Conservation (phyloP, 179 eudicot species). For the Sideroxylon spinosum region DNA sequence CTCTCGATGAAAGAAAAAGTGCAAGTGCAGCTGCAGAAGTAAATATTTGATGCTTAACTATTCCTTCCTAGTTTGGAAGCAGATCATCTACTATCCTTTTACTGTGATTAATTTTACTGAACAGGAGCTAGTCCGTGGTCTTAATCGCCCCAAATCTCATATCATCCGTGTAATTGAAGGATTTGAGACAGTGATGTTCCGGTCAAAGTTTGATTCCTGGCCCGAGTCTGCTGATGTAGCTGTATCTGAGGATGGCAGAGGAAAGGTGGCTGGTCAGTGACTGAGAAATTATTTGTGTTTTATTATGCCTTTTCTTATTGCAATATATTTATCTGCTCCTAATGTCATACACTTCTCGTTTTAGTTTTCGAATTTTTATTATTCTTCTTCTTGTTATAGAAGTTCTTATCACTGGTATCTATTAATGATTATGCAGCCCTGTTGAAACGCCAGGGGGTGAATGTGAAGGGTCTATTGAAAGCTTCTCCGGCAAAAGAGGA, state of each 20-base stretch:
- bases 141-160: constrained; percentile 55
- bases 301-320: background rate
- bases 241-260: constrained; percentile 87
- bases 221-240: constrained; percentile 56
- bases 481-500: constrained; percentile 78
- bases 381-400: constrained; percentile 1
- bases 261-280: constrained; percentile 92
- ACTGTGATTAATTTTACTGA: constrained; percentile 11
- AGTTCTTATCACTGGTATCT: constrained; percentile 13
- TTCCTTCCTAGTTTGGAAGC: constrained; percentile 1
- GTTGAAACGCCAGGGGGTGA: constrained; percentile 87
- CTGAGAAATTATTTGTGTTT: background rate
- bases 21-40: constrained; percentile 85
- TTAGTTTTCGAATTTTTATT: background rate
- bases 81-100: constrained; percentile 8
- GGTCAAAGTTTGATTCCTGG: constrained; percentile 72
- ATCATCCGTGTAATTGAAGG: constrained; percentile 73
- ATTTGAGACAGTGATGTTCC: constrained; percentile 74
- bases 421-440: constrained; percentile 56
- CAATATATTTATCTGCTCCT: constrained; percentile 2
- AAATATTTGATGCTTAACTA: constrained; percentile 19
- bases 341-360: background rate
- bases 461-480: constrained; percentile 90
- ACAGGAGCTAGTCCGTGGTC: constrained; percentile 53
- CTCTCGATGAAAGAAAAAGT: constrained; percentile 73